These are phyloP conservation scores for Blastobotrys proliferans DNA, from an alignment of 1,139 yeast species.

Conservation along the genomic window DNA sequence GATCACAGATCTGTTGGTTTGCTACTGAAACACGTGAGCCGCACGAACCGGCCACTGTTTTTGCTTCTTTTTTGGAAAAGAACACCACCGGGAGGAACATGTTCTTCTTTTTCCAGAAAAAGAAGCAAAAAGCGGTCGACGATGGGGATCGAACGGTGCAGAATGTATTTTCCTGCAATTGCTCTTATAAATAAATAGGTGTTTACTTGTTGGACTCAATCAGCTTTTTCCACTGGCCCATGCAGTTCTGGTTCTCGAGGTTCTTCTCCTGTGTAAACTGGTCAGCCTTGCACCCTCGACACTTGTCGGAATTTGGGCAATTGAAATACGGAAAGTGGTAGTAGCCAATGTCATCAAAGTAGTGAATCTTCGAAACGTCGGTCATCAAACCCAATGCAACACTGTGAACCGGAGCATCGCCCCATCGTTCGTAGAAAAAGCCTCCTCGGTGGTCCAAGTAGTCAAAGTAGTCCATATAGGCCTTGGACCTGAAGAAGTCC, in stretches of 20 bases:
- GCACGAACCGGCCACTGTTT: no score
- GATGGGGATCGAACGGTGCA: no score
- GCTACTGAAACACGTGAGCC: no score
- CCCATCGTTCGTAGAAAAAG: constrained; percentile 86
- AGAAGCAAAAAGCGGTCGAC: no score
- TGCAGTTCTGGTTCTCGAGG: constrained; percentile 63
- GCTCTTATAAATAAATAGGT: no score
- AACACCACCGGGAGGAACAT: no score
- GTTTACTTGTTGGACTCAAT: no score
- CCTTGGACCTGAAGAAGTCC: constrained; percentile 68
- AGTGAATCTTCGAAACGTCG: constrained; percentile 64
- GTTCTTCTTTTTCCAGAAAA: no score
- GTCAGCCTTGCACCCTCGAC: constrained; percentile 45
- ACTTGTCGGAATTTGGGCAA: constrained; percentile 53
- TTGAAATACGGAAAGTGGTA: constrained; percentile 67
- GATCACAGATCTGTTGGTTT: no score
- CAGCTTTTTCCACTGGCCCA: constrained; percentile 52
- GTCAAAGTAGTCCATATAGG: constrained; percentile 62
- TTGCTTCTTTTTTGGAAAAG: no score
- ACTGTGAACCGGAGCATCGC: constrained; percentile 87
- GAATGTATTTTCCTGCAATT: no score
- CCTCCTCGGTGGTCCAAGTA: constrained; percentile 67
- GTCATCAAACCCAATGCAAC: constrained; percentile 72
- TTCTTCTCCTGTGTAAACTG: constrained; percentile 44
- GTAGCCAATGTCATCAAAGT: constrained; percentile 88